Evolutionary conservation across 441 rosid genomes (phyloP).

Genomic region (Bruguiera hainesii): DNA sequence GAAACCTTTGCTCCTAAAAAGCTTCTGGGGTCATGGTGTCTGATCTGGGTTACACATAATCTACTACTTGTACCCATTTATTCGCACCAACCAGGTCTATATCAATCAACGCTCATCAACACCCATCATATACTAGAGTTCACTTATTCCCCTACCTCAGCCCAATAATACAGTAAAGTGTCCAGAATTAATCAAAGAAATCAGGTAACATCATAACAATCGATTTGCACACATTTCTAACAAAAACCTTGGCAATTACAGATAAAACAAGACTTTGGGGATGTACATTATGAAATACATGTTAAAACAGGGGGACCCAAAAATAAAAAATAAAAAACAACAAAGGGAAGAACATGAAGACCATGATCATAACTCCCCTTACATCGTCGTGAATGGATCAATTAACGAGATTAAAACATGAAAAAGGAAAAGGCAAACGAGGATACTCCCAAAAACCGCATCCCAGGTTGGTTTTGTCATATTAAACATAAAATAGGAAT

Average conservation of each 20-base stretch:
- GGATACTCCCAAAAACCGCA: slow-evolving; percentile 56
- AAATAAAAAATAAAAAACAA: background rate
- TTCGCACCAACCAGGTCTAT: slow-evolving; percentile 11
- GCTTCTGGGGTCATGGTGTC: background rate
- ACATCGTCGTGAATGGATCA: slow-evolving; percentile 25
- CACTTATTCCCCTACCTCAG: background rate
- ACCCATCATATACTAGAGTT: slow-evolving; percentile 2
- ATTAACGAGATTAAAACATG: slow-evolving; percentile 9
- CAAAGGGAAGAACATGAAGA: slow-evolving; percentile 15
- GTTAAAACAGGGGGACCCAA: background rate
- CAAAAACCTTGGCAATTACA: slow-evolving; percentile 13
- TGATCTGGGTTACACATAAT: background rate
- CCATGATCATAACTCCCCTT: slow-evolving; percentile 19
- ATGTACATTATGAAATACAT: slow-evolving; percentile 19
- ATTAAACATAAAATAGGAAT: background rate
- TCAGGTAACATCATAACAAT: slow-evolving; percentile 8
- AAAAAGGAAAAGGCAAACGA: slow-evolving; percentile 30
- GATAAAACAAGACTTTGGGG: background rate
- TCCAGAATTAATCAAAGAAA: slow-evolving; percentile 6
- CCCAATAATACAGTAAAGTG: background rate
- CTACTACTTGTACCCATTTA: slow-evolving; percentile 7
- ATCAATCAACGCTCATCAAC: slow-evolving; percentile 16
- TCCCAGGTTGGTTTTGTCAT: slow-evolving; percentile 39
- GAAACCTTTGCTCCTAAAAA: slow-evolving; percentile 3
- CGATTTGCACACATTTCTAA: slow-evolving; percentile 13